Conservation (phyloP, 257 asterid genomes). For the Lithospermum erythrorhizon region DNA sequence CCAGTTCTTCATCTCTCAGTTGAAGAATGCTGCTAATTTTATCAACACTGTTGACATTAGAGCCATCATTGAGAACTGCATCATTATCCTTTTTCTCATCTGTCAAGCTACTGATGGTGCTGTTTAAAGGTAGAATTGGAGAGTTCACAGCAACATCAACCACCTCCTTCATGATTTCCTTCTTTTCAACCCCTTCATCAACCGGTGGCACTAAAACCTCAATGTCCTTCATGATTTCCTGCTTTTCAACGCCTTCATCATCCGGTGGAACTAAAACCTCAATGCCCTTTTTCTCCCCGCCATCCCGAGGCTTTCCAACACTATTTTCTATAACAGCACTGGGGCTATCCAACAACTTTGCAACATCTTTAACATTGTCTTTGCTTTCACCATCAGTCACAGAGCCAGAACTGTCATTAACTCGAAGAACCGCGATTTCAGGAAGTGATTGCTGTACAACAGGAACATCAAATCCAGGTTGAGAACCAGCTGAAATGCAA, state of each 20-base stretch:
- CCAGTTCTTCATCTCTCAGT: constrained; percentile 15
- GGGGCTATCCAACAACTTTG: constrained; percentile 1
- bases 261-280: not conserved
- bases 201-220: not conserved
- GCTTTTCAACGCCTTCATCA: not conserved
- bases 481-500: constrained; percentile 60
- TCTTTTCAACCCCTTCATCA: not conserved
- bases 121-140: not conserved
- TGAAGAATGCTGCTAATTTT: constrained; percentile 6
- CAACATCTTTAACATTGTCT: not conserved
- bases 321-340: not conserved
- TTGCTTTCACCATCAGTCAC: not conserved
- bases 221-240: not conserved
- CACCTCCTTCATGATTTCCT: constrained; percentile 4
- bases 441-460: constrained; percentile 44
- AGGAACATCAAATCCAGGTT: constrained; percentile 30
- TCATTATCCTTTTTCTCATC: not conserved
- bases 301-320: not conserved
- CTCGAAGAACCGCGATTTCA: constrained; percentile 18
- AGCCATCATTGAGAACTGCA: not conserved
- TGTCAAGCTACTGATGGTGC: not conserved
- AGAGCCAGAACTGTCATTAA: constrained; percentile 17
- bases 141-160: not conserved
- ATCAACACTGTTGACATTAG: not conserved
- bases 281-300: not conserved